phyloP scores from a whole-genome alignment of 2,329 filamentous ascomycete genomes.

The Fusarium sp. region DNA sequence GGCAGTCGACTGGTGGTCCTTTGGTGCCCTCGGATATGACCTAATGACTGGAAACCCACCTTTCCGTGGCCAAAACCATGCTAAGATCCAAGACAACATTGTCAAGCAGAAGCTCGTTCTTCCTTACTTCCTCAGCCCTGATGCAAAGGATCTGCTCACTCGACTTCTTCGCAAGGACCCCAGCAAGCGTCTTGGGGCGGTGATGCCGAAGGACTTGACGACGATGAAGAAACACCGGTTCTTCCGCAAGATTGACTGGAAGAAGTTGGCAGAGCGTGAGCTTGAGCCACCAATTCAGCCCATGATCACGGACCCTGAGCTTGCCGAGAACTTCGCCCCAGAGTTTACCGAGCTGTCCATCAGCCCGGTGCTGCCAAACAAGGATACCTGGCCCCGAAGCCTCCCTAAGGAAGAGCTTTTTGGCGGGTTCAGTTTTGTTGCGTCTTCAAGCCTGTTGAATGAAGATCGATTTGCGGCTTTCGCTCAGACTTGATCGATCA shows the following conservation, averaged over 20 bases:
- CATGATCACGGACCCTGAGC: conserved; percentile 92
- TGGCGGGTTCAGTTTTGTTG: conserved; percentile 74
- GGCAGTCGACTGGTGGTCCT: conserved; percentile 98
- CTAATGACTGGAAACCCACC: conserved; percentile 92
- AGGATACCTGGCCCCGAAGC: conserved; percentile 56
- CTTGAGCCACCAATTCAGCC: conserved; percentile 90
- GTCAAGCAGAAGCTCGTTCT: conserved; percentile 89
- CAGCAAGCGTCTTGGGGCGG: conserved; percentile 85
- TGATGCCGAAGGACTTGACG: conserved; percentile 88
- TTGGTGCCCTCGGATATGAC: conserved; percentile 92
- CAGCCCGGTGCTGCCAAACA: conserved; percentile 73
- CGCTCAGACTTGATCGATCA: conserved; percentile 33
- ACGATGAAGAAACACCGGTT: conserved; percentile 93
- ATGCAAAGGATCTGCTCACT: conserved; percentile 94
- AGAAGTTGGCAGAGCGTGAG: conserved; percentile 83
- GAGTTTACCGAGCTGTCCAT: conserved; percentile 91
- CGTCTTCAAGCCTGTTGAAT: conserved; percentile 68
- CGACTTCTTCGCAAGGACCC: conserved; percentile 93
- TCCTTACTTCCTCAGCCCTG: conserved; percentile 90
- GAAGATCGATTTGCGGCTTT: conserved; percentile 56
- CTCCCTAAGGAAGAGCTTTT: conserved; percentile 67
- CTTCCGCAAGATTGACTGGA: conserved; percentile 98
- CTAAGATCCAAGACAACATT: conserved; percentile 97
- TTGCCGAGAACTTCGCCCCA: conserved; percentile 95
- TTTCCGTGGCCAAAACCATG: conserved; percentile 89